These are phyloP conservation scores for Solanum commersonii DNA, from an alignment of 257 asterid species.

Conservation along the genomic window DNA sequence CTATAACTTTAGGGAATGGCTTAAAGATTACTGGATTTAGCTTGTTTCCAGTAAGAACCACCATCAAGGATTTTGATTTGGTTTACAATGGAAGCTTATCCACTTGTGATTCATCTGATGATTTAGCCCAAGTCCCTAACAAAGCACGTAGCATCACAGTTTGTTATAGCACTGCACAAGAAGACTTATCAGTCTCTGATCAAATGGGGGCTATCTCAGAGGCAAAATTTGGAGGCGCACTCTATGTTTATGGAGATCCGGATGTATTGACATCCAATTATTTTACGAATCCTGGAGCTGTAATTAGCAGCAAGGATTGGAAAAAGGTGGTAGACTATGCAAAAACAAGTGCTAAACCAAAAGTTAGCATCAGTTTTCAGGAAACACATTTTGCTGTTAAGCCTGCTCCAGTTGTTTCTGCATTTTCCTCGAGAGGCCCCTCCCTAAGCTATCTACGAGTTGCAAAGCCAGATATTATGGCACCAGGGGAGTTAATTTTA, in stretches of 20 bases:
- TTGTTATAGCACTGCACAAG: neutral
- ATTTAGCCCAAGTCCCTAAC: neutral
- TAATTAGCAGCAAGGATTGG: neutral
- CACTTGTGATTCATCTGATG: neutral
- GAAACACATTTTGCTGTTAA: neutral
- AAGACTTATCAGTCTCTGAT: neutral
- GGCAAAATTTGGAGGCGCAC: neutral
- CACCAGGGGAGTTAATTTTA: neutral
- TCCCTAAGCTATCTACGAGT: neutral
- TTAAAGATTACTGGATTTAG: conserved; percentile 22
- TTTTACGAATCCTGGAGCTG: neutral
- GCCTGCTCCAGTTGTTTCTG: neutral
- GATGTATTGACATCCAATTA: neutral
- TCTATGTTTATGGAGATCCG: neutral
- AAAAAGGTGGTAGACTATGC: neutral
- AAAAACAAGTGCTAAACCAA: neutral
- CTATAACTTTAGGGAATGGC: conserved; percentile 23
- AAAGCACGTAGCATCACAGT: neutral
- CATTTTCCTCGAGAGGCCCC: neutral
- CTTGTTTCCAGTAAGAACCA: conserved; percentile 11
- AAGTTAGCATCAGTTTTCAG: neutral
- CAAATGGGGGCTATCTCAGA: neutral
- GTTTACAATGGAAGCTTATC: neutral
- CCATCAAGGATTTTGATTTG: neutral
- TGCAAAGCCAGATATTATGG: neutral